Evolutionary conservation across 2,329 filamentous ascomycete species (phyloP), one percentile per base, ranked within the genome.

Genomic region (Diaporthe destruens): DNA sequence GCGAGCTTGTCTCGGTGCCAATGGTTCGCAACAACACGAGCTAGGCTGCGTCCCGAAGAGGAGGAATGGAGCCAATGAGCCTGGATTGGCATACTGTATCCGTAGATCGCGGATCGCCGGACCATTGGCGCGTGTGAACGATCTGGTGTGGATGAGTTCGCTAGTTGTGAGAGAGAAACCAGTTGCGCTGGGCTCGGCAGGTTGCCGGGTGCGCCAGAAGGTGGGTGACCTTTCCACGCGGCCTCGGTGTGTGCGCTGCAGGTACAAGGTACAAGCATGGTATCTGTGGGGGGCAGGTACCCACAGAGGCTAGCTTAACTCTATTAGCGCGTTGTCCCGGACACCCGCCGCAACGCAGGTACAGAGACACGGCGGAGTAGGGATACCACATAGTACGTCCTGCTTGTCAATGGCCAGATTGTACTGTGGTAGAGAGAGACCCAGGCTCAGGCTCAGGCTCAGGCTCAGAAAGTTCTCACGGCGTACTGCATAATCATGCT

Each of bases 311-410:
- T 66, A 66, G 51, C 59, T 65, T n/a, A 9, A 42, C 16, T 42
- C 39, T 66, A 66, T 66, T 66, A 66, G 61, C 47, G 47, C 25
- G 61, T 32, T 66, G 61, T 65, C 61, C 61, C 44, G 61, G 61
- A 51, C 44, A 65, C 61, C 61, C 61, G 44, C 56, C 20, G 59
- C 32, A 18, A 44, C 29, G 39, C 39, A 42, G 42, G 61, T 32
- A 23, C 61, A 23, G n/a, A n/a, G 29, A 29, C 29, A 29, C 29
- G 29, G 29, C 5, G 29, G 29, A 29, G 29, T 29, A 29, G 29
- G 2, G 29, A 29, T 29, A 29, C n/a, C n/a, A n/a, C 29, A 29
- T 29, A n/a, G n/a, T n/a, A n/a, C n/a, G n/a, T n/a, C n/a, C n/a
- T 34, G n/a, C 36, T 16, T 12, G 29, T 18, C 23, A 47, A 65